Base-by-base conservation (phyloP, 2,329 filamentous ascomycete species). In the Sporothrix curviconia region DNA sequence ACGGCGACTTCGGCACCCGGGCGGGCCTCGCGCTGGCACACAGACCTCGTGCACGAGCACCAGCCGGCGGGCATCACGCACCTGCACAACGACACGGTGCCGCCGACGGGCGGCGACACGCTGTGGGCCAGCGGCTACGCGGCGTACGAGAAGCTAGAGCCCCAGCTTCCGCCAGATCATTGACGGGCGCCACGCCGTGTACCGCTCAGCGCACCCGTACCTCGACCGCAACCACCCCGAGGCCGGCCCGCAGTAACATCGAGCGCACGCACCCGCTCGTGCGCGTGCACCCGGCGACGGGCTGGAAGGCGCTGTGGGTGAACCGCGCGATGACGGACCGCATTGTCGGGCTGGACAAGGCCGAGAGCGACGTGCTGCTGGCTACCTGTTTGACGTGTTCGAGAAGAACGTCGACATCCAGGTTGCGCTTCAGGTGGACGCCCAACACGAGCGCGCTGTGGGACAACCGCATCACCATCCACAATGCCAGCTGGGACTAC, bases 401-500 rank as follows among this genome's bases (percentile, higher is more conserved):
- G 85, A 89, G 70, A 76, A 75, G 61, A 87, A 86, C 58, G 76
- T 85, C 3, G 86, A 90, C 64, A 89, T 89, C 55, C 86, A 90
- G 67, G 76, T 88, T n/a, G 6, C 78, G 86, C 0, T 89, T 88
- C 72, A 81, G 78, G 65, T 90, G 86, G 87, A 87, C 81, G 0
- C 81, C 83, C 0, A 70, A 77, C 25, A 86, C 85, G 0, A 85
- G 80, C 53, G 86, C 83, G 0, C 70, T 89, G 3, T 89, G 86
- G 86, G 86, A 89, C 65, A 89, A 89, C 64, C 75, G 83, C 39
- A 85, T 88, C 59, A 88, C 86, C 0, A 89, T 89, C 37, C 85
- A 90, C 63, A 89, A 87, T 61, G 86, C 85, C 0, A 85, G 81
- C 64, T 90, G 85, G 84, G 85, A 90, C 63, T 89, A 89, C 65